Evolutionary conservation across 306 rosid genomes (phyloP), one percentile per base, ranked within the genome.

Genomic region (Alnus rubra): DNA sequence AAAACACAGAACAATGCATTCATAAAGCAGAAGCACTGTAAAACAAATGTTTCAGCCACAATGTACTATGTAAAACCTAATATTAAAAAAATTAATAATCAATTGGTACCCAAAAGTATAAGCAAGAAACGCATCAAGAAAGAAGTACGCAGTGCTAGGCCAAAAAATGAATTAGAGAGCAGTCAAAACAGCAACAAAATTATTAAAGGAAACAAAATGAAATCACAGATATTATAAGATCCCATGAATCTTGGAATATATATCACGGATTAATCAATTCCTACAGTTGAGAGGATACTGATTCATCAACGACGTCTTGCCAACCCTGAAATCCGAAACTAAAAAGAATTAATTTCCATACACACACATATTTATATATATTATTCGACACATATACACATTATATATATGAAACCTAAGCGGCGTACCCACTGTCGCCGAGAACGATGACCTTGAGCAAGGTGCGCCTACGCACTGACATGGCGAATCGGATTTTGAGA

Each of bases 391-490:
- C 19, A 47, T 30, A 44, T 8, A 19, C 1, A 12, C 7, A 75
- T 33, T 1, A 69, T 68, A 8, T 2, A 56, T 12, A 63, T 56
- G 85, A 87, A 87, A 4, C 84, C 83, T 83, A 75, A 79, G 69
- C 68, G 31, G 75, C 83, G 59, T 83, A 94, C 98, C 98, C 97
- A 63, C 98, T 92, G 73, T 94, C 98, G 79, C 97, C 98, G 74
- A 94, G 97, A 56, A 91, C 98, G 88, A 94, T 94, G 88, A 94
- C 98, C 92, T 94, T 94, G 78, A 94, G 97, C 95, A 94, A 88
- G 81, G 94, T 90, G 83, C 98, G 88, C 63, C 97, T 87, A 65
- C 98, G 97, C 82, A 85, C 56, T 77, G 98, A 85, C 98, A 94
- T 94, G 87, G 88, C 82, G 39, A 71, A 52, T 69, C 77, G 11